A percentile compares a stretch with the other conserved stretches of the same genome.
Conservation (phyloP, 73 alveolate species). For the Paramecium octaurelia region DNA sequence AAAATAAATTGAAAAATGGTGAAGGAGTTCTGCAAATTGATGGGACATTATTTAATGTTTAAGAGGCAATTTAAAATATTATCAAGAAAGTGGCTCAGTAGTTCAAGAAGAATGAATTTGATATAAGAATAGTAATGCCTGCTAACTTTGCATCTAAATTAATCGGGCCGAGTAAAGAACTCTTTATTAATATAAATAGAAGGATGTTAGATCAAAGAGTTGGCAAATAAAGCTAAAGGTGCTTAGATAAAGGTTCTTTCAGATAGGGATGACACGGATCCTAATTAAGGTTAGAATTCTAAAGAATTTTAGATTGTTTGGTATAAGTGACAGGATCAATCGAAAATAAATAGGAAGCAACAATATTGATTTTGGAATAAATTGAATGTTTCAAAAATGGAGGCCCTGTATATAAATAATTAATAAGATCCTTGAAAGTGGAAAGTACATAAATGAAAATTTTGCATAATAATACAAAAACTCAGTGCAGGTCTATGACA, state of each 20-base stretch:
- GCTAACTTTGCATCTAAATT: constrained; percentile 35
- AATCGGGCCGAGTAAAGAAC: constrained; percentile 12
- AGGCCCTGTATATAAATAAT: constrained; percentile 47
- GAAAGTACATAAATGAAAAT: constrained; percentile 59
- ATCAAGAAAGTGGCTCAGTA: not conserved
- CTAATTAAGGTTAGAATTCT: not conserved
- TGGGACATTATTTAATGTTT: constrained; percentile 7
- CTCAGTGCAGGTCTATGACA: not conserved
- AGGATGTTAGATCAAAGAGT: constrained; percentile 55
- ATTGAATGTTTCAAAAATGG: constrained; percentile 58
- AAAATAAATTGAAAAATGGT: not conserved
- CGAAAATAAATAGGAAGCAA: constrained; percentile 49
- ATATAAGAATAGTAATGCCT: constrained; percentile 13
- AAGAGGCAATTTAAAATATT: not conserved
- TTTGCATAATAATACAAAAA: constrained; percentile 51
- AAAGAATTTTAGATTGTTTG: constrained; percentile 25
- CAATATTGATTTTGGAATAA: constrained; percentile 38
- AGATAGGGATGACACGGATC: constrained; percentile 46
- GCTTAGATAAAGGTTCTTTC: constrained; percentile 54
- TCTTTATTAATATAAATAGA: not conserved
- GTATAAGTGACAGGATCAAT: constrained; percentile 44
- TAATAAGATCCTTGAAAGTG: constrained; percentile 51
- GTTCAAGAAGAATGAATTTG: not conserved
- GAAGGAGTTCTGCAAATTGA: not conserved
- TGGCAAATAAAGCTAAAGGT: constrained; percentile 54